phyloP scores from a whole-genome alignment of 208 protist genomes.

The Trypanosoma rangeli region DNA sequence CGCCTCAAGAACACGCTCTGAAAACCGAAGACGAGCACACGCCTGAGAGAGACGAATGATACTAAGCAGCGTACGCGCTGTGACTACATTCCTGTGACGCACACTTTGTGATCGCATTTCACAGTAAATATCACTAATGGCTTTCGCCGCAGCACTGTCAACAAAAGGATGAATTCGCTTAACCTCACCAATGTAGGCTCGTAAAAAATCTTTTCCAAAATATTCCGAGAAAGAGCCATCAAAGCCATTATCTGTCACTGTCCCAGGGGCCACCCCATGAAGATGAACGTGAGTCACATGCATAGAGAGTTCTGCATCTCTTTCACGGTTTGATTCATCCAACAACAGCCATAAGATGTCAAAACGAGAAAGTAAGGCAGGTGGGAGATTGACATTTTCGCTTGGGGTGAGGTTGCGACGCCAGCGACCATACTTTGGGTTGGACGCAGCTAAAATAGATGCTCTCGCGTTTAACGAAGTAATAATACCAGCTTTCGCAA shows the following conservation, averaged over 20 bases:
- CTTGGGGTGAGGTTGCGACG: constrained; percentile 88
- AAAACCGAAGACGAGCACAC: constrained; percentile 89
- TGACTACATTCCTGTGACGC: constrained; percentile 80
- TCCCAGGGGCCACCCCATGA: constrained; percentile 73
- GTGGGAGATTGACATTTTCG: constrained; percentile 99
- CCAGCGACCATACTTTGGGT: constrained; percentile 97
- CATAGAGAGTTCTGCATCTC: constrained; percentile 94
- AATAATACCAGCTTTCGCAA: constrained; percentile 99
- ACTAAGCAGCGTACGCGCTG: constrained; percentile 79
- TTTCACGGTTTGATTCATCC: constrained; percentile 85
- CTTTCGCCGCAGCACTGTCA: constrained; percentile 63
- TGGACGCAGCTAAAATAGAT: constrained; percentile 98
- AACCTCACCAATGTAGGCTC: constrained; percentile 85
- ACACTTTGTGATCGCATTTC: constrained; percentile 88
- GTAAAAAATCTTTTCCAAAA: constrained; percentile 81
- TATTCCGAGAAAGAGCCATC: constrained; percentile 60
- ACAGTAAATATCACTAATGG: constrained; percentile 88
- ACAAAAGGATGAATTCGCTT: constrained; percentile 83
- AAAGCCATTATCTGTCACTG: constrained; percentile 42
- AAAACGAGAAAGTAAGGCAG: constrained; percentile 98
- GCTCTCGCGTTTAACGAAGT: constrained; percentile 98
- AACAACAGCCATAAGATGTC: constrained; percentile 94
- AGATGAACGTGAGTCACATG: constrained; percentile 92
- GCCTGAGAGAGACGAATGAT: constrained; percentile 96
- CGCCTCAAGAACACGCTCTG: constrained; percentile 64